phyloP scores from a whole-genome alignment of 1,284 basidiomycete species.

The Ceratobasidium sp. region DNA sequence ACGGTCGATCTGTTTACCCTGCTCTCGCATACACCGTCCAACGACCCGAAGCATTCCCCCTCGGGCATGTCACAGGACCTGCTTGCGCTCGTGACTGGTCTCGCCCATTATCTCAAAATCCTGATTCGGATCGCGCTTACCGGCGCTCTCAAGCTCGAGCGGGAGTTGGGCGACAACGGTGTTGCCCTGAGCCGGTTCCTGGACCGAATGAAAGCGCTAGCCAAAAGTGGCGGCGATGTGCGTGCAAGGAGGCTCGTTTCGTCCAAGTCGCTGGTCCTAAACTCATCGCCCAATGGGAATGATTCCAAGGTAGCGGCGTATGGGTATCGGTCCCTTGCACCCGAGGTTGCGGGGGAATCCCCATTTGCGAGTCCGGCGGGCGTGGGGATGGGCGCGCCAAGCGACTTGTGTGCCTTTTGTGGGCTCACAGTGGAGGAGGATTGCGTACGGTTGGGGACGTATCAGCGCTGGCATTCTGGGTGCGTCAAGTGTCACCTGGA shows the following conservation, averaged over 20 bases:
- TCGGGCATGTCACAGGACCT: slow-evolving; percentile 94
- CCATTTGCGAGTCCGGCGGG: slow-evolving; percentile 66
- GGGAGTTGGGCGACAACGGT: slow-evolving; percentile 78
- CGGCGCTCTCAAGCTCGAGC: slow-evolving; percentile 93
- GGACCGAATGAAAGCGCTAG: slow-evolving; percentile 90
- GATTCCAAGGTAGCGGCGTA: slow-evolving; percentile 59
- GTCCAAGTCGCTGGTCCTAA: slow-evolving; percentile 42
- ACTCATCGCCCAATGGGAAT: slow-evolving; percentile 48
- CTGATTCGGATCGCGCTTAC: slow-evolving; percentile 98
- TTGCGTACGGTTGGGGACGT: slow-evolving; percentile 91
- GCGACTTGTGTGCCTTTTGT: slow-evolving; percentile 92
- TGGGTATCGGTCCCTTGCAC: slow-evolving; percentile 88
- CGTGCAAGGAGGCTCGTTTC: slow-evolving; percentile 71
- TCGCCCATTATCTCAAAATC: slow-evolving; percentile 99
- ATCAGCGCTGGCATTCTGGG: slow-evolving; percentile 94
- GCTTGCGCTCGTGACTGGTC: slow-evolving; percentile 95
- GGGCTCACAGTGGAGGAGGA: slow-evolving; percentile 95
- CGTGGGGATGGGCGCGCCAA: slow-evolving; percentile 59
- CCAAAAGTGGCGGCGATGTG: slow-evolving; percentile 87
- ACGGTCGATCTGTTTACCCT: slow-evolving; percentile 98
- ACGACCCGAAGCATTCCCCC: slow-evolving; percentile 68
- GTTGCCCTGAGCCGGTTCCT: slow-evolving; percentile 91
- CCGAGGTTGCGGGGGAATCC: slow-evolving; percentile 87
- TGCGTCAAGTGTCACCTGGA: slow-evolving; percentile 83
- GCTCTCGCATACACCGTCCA: slow-evolving; percentile 73